A percentile compares a stretch with the other conserved stretches of the same genome.
Conservation (phyloP, 352 stramenopile genomes). For the Pythium dissimile region DNA sequence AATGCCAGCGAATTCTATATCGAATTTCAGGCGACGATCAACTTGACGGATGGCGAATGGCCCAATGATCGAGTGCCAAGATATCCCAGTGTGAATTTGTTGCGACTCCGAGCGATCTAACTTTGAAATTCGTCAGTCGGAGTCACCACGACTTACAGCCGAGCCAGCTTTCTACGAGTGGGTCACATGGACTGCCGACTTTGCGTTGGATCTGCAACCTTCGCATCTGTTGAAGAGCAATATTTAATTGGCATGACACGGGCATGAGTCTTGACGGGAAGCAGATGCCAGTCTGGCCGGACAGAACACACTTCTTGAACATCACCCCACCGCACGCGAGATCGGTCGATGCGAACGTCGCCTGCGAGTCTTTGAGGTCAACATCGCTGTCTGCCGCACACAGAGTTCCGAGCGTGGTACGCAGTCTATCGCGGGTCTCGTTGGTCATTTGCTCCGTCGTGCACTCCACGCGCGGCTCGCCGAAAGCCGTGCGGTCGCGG, state of each 20-base stretch:
- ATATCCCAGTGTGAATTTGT: too few species aligned
- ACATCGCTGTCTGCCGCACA: not conserved
- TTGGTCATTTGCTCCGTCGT: not conserved
- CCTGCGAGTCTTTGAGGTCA: not conserved
- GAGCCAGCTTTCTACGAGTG: slow-evolving; percentile 5
- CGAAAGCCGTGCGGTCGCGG: not conserved
- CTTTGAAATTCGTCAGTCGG: not conserved
- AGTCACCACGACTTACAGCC: not conserved
- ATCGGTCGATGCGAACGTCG: not conserved
- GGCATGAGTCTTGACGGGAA: slow-evolving; percentile 1
- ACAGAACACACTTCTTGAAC: slow-evolving; percentile 6
- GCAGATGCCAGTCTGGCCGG: not conserved
- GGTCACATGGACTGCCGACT: slow-evolving; percentile 8
- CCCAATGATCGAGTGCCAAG: too few species aligned
- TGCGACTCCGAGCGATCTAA: too few species aligned
- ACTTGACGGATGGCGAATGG: too few species aligned
- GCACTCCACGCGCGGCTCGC: not conserved
- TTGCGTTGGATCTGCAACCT: slow-evolving; percentile 1
- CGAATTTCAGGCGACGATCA: too few species aligned
- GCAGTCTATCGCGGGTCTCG: not conserved
- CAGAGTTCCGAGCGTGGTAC: not conserved
- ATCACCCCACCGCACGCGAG: slow-evolving; percentile 2
- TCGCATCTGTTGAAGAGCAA: not conserved
- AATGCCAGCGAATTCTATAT: too few species aligned
- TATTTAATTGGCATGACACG: not conserved